Evolutionary conservation across 768 basidiomycete genomes (phyloP).

Genomic region (Boletus rufocinnamomeus): DNA sequence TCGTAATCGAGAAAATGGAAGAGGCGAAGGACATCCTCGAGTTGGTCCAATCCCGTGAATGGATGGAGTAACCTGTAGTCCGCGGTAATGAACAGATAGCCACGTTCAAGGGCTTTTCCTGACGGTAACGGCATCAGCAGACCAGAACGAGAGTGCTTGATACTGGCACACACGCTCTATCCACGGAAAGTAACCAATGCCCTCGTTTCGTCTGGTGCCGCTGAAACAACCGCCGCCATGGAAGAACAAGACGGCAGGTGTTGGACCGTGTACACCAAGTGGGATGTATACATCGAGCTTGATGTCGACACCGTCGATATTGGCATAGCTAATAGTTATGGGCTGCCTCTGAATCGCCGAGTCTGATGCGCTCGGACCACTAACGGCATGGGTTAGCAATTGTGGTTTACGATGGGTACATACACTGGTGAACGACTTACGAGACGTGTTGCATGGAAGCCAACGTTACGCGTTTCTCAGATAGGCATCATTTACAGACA

Average conservation of each 20-base stretch:
- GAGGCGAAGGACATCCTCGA: conserved; percentile 1
- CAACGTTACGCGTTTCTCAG: too few species aligned
- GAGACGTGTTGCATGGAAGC: neutral
- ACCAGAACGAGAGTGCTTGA: neutral
- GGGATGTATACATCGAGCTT: conserved; percentile 3
- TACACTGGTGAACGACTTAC: neutral
- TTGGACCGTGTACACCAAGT: neutral
- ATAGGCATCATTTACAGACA: too few species aligned
- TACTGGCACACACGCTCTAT: conserved; percentile 2
- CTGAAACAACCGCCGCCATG: conserved; percentile 7
- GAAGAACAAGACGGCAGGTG: conserved; percentile 5
- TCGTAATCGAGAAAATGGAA: conserved; percentile 2
- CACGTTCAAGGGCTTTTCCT: conserved; percentile 1
- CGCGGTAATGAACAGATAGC: conserved; percentile 4
- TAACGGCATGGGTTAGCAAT: neutral
- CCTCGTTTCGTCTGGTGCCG: conserved; percentile 2
- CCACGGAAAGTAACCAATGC: conserved; percentile 1
- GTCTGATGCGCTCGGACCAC: too few species aligned
- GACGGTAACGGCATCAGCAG: neutral
- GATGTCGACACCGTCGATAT: conserved; percentile 1
- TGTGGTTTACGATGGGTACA: too few species aligned
- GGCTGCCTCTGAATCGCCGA: neutral
- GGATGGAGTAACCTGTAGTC: conserved; percentile 6
- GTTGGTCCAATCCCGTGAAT: conserved; percentile 6
- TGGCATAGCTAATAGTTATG: conserved; percentile 2